Conservation (phyloP, 164 flowering plant genomes). For the Piper longum region DNA sequence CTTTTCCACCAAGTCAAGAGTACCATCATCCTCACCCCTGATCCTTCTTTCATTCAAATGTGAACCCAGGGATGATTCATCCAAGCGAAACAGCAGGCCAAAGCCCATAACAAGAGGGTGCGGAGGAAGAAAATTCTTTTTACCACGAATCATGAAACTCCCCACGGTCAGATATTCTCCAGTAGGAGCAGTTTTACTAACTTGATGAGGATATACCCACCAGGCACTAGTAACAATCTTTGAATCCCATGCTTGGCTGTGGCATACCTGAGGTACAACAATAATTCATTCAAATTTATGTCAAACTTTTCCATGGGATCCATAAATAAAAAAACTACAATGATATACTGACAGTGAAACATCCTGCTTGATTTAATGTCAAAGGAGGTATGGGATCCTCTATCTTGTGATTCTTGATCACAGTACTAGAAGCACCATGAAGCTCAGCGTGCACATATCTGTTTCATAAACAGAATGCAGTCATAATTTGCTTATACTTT, state of each 20-base stretch:
- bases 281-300: neutral
- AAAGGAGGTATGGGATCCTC: slow-evolving; percentile 82
- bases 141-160: slow-evolving; percentile 97
- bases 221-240: slow-evolving; percentile 99
- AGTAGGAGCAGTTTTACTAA: slow-evolving; percentile 97
- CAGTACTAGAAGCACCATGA: slow-evolving; percentile 96
- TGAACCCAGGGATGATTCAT: slow-evolving; percentile 88
- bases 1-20: slow-evolving; percentile 32
- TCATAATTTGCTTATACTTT: neutral
- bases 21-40: slow-evolving; percentile 86
- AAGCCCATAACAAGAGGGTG: slow-evolving; percentile 96
- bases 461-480: slow-evolving; percentile 13
- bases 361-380: slow-evolving; percentile 90
- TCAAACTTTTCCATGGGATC: neutral
- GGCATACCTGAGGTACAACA: slow-evolving; percentile 60
- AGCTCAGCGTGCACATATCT: slow-evolving; percentile 96
- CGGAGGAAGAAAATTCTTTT: slow-evolving; percentile 97
- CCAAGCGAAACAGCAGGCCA: slow-evolving; percentile 87
- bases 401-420: slow-evolving; percentile 89
- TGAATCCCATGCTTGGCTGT: slow-evolving; percentile 96
- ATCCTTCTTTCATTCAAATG: slow-evolving; percentile 95
- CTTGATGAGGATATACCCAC: slow-evolving; percentile 99
- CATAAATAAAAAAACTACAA: neutral
- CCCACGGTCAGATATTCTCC: slow-evolving; percentile 98
- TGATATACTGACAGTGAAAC: slow-evolving; percentile 63